phyloP scores from a whole-genome alignment of 768 basidiomycete genomes.

The Leucocoprinus birnbaumii region DNA sequence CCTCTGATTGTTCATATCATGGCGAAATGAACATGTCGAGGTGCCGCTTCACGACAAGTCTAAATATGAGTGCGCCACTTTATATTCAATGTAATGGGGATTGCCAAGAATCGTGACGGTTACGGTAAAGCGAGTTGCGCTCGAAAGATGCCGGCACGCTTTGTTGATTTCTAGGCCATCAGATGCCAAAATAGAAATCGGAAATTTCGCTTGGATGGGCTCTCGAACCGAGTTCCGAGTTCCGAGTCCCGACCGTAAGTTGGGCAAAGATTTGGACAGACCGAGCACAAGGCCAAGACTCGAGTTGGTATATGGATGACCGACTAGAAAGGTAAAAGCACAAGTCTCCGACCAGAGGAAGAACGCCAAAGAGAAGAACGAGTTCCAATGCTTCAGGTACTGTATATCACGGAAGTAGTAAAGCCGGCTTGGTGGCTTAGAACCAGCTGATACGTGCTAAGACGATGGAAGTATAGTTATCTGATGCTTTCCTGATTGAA shows the following conservation, averaged over 20 bases:
- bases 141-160: background rate
- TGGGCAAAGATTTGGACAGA: background rate
- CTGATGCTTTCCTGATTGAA: background rate
- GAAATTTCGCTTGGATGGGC: background rate
- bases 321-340: background rate
- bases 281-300: background rate
- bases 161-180: background rate
- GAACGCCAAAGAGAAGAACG: background rate
- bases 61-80: slow-evolving; percentile 1
- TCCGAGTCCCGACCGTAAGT: background rate
- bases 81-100: background rate
- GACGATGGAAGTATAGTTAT: slow-evolving; percentile 2
- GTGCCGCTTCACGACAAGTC: background rate
- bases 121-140: background rate
- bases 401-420: slow-evolving; percentile 5
- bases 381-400: background rate
- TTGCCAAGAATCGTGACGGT: background rate
- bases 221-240: background rate
- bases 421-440: background rate
- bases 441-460: background rate
- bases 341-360: background rate
- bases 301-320: background rate
- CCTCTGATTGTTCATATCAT: slow-evolving; percentile 1
- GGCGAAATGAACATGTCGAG: background rate
- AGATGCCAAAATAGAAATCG: background rate